Percentiles rank a stretch among this genome's conserved stretches.
Conservation (phyloP, 495 filamentous ascomycete genomes). For the Penicillium diatomitis region DNA sequence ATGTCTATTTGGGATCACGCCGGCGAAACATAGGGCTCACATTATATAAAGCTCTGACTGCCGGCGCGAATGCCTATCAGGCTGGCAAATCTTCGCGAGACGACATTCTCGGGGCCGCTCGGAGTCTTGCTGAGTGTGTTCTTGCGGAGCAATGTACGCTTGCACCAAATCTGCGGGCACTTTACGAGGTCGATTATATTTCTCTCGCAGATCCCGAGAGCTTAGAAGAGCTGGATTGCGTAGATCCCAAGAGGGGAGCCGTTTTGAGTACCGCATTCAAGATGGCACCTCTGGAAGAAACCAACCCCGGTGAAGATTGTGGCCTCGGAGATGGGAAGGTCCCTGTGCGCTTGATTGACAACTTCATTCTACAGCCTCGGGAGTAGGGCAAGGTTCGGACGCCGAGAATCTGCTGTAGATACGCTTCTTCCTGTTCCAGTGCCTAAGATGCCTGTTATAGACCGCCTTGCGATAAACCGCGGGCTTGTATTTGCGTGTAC, state of each 20-base stretch:
- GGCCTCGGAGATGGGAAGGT: constrained; percentile 60
- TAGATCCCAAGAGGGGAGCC: constrained; percentile 56
- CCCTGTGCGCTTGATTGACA: constrained; percentile 86
- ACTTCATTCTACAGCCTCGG: constrained; percentile 62
- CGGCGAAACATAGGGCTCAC: constrained; percentile 64
- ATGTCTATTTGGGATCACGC: constrained; percentile 79
- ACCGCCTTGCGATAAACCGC: too few species aligned
- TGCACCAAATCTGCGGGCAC: constrained; percentile 49
- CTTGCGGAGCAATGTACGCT: constrained; percentile 55
- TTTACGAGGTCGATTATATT: constrained; percentile 82
- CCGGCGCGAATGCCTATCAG: constrained; percentile 59
- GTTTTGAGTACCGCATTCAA: constrained; percentile 84
- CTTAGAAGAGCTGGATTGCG: constrained; percentile 67
- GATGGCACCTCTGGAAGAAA: constrained; percentile 72
- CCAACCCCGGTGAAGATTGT: constrained; percentile 55
- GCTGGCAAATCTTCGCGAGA: constrained; percentile 47
- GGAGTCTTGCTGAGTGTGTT: constrained; percentile 37
- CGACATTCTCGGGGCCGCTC: constrained; percentile 60
- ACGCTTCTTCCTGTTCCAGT: neutral
- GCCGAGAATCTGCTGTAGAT: neutral
- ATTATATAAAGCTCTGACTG: constrained; percentile 55
- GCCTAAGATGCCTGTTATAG: neutral
- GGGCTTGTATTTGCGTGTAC: too few species aligned
- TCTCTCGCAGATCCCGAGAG: constrained; percentile 74
- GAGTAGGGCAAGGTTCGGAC: neutral